Base-by-base conservation (phyloP, 2,329 filamentous ascomycete genomes). In the Didymella segeticola region DNA sequence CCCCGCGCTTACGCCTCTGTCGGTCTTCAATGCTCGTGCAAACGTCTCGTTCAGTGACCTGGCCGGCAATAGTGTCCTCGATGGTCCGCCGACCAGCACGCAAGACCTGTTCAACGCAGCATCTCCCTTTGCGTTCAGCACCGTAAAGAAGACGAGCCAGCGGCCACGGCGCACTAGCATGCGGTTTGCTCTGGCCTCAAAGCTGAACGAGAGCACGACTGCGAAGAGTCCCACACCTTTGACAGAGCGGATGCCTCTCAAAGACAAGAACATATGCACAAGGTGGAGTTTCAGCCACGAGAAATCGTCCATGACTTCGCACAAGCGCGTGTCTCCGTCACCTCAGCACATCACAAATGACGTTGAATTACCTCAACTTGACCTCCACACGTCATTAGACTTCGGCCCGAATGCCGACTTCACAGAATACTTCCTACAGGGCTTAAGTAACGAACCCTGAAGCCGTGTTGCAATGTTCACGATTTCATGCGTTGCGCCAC, bases 21-120 rank as follows among this genome's bases (percentile, higher is more conserved):
- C 66, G 29, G 53, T 57, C 1, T 72, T 72, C 50, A 68, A 64
- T 33, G 15, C 52, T 15, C 37, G 58, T 41, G 43, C 60, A 5
- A 37, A 60, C 14, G 47, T 64, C 9, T 34, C 33, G 1, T 34
- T 53, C 5, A 22, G 19, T 11, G 34, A 30, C 12, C 22, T 54
- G 22, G 33, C 33, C 15, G 51, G 34, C 9, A 46, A 20, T 6
- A 63, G 56, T 34, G 39, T 56, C 14, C 46, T 58, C 20, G 47
- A 48, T 23, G 62, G 48, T 4, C 46, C 58, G 11, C 57, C 61
- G 9, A 61, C 77, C 26, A 78, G 75, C 51, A 81, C 79, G 2
- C 79, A 81, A 48, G 76, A 77, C 14, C 62, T 81, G 8, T 72
- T 80, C 39, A 69, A 72, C 22, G 75, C 70, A 58, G 74, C 70